phyloP scores from a whole-genome alignment of 345 rosid genomes.

The Dipteronia dyeriana region DNA sequence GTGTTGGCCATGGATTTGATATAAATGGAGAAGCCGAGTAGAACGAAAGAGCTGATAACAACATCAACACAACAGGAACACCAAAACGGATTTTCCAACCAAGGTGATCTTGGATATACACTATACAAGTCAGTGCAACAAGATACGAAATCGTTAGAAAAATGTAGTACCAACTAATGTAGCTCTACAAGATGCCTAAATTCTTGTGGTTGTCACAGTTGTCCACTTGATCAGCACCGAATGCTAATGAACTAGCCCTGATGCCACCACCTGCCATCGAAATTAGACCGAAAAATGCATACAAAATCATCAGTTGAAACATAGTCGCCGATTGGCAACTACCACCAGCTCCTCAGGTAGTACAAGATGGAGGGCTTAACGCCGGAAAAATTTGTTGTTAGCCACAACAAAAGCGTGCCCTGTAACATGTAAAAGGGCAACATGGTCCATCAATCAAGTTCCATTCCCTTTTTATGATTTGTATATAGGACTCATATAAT shows the following conservation, averaged over 20 bases:
- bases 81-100: conserved; percentile 42
- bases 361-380: neutral
- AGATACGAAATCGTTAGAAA: conserved; percentile 22
- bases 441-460: too few species aligned
- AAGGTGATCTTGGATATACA: conserved; percentile 33
- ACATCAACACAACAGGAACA: conserved; percentile 29
- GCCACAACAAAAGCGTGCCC: conserved; percentile 34
- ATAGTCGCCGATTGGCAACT: conserved; percentile 22
- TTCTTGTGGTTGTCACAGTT: conserved; percentile 23
- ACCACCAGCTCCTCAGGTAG: too few species aligned
- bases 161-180: conserved; percentile 38
- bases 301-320: conserved; percentile 17
- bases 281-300: conserved; percentile 30
- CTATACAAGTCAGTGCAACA: conserved; percentile 25
- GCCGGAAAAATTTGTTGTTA: conserved; percentile 26
- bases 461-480: too few species aligned
- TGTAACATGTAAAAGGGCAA: neutral
- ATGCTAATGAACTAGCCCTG: conserved; percentile 35
- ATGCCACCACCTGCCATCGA: conserved; percentile 37
- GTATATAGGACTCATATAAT: too few species aligned
- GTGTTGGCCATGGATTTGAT: conserved; percentile 25
- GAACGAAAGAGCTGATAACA: conserved; percentile 28
- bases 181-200: conserved; percentile 26
- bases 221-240: conserved; percentile 36
- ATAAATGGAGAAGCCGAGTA: conserved; percentile 30